Evolutionary conservation across 192 early-diverging fungal genomes (phyloP).

Genomic region (Ambispora gerdemannii): DNA sequence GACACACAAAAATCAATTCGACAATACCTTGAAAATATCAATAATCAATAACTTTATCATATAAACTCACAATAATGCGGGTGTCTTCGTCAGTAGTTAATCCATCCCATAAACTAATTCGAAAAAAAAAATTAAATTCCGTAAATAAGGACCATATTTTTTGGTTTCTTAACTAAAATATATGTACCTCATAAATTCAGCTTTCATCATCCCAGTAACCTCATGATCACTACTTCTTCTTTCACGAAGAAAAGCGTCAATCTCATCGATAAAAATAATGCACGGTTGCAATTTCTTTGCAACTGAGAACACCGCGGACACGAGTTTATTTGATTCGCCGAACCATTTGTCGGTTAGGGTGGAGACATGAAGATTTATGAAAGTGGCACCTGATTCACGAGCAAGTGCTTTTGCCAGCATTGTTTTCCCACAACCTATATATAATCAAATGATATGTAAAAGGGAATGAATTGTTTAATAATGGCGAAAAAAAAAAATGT

Average conservation of each 20-base stretch:
- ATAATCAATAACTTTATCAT: no score
- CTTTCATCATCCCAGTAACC: constrained; percentile 98
- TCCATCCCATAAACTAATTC: constrained; percentile 87
- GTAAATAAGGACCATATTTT: no score
- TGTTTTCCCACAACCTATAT: constrained; percentile 88
- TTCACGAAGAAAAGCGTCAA: constrained; percentile 95
- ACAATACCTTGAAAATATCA: no score
- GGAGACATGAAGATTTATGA: constrained; percentile 96
- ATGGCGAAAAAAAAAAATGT: not conserved
- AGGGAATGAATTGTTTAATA: no score
- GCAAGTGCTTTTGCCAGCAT: constrained; percentile 99
- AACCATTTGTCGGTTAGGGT: constrained; percentile 99
- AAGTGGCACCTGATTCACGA: constrained; percentile 93
- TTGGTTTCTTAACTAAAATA: no score
- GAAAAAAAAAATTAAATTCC: not conserved
- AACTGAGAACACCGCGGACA: constrained; percentile 87
- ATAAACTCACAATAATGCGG: constrained; percentile 52
- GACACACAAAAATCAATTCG: not conserved
- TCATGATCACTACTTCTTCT: constrained; percentile 89
- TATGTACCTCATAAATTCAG: constrained; percentile 88
- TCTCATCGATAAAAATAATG: constrained; percentile 99
- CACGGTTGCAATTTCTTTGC: constrained; percentile 92
- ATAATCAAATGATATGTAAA: no score
- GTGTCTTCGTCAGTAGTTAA: constrained; percentile 69
- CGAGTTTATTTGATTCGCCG: constrained; percentile 94